Conservation (phyloP, 768 basidiomycete species). For the Rubroboletus pulcherrimus region DNA sequence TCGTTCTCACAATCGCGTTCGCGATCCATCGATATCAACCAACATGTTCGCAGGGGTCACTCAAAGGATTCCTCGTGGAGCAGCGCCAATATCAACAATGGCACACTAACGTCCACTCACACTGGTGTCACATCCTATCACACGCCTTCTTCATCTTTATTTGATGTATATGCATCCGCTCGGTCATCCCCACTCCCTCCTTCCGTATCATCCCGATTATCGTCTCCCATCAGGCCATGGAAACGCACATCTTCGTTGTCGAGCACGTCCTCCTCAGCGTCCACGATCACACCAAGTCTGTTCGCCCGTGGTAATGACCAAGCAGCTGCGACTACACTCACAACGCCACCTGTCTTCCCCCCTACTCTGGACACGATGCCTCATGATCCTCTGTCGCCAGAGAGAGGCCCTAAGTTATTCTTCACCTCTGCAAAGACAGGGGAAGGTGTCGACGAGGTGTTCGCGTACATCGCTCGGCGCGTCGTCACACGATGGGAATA, state of each 20-base stretch:
- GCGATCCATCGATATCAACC: conserved; percentile 25
- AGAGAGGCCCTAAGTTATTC: conserved; percentile 61
- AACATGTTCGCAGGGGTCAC: conserved; percentile 25
- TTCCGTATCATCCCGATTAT: conserved; percentile 27
- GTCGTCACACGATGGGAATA: conserved; percentile 64
- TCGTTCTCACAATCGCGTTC: conserved; percentile 21
- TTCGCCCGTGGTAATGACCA: conserved; percentile 38
- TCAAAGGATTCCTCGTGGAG: conserved; percentile 46
- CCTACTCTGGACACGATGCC: conserved; percentile 12
- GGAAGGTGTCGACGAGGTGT: conserved; percentile 65
- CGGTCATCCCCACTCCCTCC: conserved; percentile 53
- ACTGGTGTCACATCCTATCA: conserved; percentile 65
- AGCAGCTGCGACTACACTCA: conserved; percentile 7
- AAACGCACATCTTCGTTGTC: conserved; percentile 39
- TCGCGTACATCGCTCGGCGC: conserved; percentile 66
- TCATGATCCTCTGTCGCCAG: conserved; percentile 29
- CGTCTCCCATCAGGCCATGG: conserved; percentile 26
- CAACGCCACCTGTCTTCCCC: conserved; percentile 16
- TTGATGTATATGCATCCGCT: conserved; percentile 58
- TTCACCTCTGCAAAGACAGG: conserved; percentile 80
- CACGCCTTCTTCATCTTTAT: conserved; percentile 77
- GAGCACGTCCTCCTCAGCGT: conserved; percentile 36
- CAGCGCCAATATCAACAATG: conserved; percentile 38
- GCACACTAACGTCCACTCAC: conserved; percentile 55
- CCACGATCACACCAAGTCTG: conserved; percentile 59